These are phyloP conservation scores for Xylaria arbuscula DNA, from an alignment of 2,329 filamentous ascomycete genomes.

Conservation along the genomic window DNA sequence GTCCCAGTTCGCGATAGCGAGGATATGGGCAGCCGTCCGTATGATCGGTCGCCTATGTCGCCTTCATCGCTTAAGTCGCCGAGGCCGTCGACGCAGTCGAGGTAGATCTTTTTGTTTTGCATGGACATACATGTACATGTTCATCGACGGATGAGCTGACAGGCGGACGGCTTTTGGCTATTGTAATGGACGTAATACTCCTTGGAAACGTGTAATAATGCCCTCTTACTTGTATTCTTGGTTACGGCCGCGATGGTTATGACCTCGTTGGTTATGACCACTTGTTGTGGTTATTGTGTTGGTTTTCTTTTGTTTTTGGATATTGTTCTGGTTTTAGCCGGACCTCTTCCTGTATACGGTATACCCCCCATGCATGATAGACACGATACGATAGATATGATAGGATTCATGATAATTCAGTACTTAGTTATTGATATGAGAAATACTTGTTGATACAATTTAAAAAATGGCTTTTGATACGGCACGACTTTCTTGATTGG, in stretches of 20 bases:
- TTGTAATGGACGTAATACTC: conserved; percentile 2
- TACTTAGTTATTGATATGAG: background rate
- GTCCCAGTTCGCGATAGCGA: conserved; percentile 37
- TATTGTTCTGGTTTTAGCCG: conserved; percentile 7
- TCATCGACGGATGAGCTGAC: too few relatives aligned
- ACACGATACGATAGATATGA: conserved; percentile 11
- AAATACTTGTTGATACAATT: background rate
- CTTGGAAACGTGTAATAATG: background rate
- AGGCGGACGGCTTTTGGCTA: background rate
- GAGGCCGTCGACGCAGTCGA: conserved; percentile 5
- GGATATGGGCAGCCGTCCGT: conserved; percentile 16
- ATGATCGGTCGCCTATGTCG: conserved; percentile 8
- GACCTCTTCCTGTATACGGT: background rate
- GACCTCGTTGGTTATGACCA: too few relatives aligned
- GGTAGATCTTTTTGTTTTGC: background rate
- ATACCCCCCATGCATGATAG: conserved; percentile 14
- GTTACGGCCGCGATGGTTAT: too few relatives aligned
- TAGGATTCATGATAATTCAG: conserved; percentile 12
- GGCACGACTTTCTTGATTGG: too few relatives aligned
- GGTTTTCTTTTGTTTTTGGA: background rate
- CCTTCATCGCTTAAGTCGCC: conserved; percentile 13
- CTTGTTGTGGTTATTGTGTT: too few relatives aligned
- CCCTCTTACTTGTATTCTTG: too few relatives aligned
- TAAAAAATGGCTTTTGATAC: too few relatives aligned
- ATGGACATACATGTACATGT: too few relatives aligned